phyloP scores from a whole-genome alignment of 202 grass and related monocot genomes.

The Dendrocalamus latiflorus region DNA sequence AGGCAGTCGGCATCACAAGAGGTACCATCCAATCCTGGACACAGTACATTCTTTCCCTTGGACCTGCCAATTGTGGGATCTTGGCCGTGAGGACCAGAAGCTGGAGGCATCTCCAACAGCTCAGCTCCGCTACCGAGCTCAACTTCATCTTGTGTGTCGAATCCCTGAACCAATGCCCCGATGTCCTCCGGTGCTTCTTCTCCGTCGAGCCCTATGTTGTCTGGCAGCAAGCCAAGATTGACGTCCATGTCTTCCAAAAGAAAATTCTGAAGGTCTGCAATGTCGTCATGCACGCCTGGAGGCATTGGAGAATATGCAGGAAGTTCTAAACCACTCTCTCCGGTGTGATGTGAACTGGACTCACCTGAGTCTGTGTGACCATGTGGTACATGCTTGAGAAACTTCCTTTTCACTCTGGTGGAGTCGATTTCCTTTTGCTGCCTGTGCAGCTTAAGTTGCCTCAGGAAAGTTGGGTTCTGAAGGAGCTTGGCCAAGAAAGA shows the following conservation, averaged over 20 bases:
- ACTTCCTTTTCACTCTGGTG: conserved; percentile 53
- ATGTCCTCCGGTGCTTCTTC: conserved; percentile 3
- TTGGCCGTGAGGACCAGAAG: conserved; percentile 20
- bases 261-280: conserved; percentile 34
- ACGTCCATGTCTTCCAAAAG: conserved; percentile 35
- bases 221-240: conserved; percentile 19
- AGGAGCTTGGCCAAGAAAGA: conserved; percentile 83
- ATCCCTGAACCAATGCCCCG: conserved; percentile 30
- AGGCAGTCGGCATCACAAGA: conserved; percentile 33
- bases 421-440: conserved; percentile 40
- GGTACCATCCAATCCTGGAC: conserved; percentile 15
- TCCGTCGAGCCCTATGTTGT: conserved; percentile 10
- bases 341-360: conserved; percentile 26
- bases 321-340: conserved; percentile 29
- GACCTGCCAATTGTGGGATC: conserved; percentile 22
- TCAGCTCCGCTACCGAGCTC: conserved; percentile 16
- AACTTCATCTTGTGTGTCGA: conserved; percentile 25
- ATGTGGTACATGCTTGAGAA: conserved; percentile 52
- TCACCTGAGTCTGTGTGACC: conserved; percentile 34
- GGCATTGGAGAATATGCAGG: conserved; percentile 9
- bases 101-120: conserved; percentile 20
- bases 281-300: conserved; percentile 1
- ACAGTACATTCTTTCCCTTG: conserved; percentile 35
- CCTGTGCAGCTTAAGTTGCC: conserved; percentile 49
- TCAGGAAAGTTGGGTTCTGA: conserved; percentile 57